These are phyloP conservation scores for Vicia villosa DNA, from an alignment of 306 rosid genomes.

Conservation along the genomic window DNA sequence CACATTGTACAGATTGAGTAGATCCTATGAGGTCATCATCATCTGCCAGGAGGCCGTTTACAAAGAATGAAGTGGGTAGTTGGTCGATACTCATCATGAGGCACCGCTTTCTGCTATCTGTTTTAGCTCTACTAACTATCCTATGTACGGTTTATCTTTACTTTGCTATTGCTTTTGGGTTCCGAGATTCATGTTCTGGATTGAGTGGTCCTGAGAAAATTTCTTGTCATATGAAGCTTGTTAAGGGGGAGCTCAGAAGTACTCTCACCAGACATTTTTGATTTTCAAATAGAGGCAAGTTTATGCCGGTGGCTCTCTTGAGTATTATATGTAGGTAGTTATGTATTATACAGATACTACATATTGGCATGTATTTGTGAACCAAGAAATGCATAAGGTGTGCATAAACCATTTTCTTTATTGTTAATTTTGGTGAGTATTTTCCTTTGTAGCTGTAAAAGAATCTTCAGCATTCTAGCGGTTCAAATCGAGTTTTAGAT, in stretches of 20 bases:
- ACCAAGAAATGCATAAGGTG: not conserved
- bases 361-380: not conserved
- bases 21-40: constrained; percentile 51
- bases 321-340: not conserved
- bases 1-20: constrained; percentile 31
- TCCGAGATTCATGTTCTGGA: constrained; percentile 51
- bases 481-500: constrained; percentile 11
- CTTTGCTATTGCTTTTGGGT: constrained; percentile 72
- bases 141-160: constrained; percentile 83
- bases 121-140: constrained; percentile 55
- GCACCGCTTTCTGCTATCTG: constrained; percentile 76
- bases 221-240: constrained; percentile 63
- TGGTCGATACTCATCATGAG: constrained; percentile 68
- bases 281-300: not conserved
- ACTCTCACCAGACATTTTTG: constrained; percentile 42
- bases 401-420: constrained; percentile 6
- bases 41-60: constrained; percentile 50
- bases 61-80: constrained; percentile 67
- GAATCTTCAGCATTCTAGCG: not conserved
- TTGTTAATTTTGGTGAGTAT: constrained; percentile 31
- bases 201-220: constrained; percentile 63
- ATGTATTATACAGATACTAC: not conserved
- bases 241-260: constrained; percentile 61
- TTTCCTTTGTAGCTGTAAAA: not conserved
- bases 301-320: not conserved